Base-by-base conservation (phyloP, 2,329 filamentous ascomycete genomes). In the Talaromyces sp. region DNA sequence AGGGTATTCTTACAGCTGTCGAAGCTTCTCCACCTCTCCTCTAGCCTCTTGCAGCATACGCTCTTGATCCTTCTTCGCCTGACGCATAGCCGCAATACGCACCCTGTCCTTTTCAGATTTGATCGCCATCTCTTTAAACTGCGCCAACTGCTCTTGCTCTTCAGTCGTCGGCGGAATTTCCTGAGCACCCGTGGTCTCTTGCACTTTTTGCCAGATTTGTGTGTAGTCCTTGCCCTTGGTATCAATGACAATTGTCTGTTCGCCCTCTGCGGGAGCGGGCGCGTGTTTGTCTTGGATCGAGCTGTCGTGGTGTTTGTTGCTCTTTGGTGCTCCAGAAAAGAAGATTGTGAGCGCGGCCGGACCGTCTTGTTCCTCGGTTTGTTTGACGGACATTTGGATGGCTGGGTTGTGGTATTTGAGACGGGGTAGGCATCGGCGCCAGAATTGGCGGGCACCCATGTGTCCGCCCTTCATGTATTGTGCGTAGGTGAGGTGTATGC, bases 341-440 rank as follows among this genome's bases (percentile, higher is more conserved):
- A 78, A 79, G 64, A 79, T 72, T 58, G 75, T 76, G 66, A 79
- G 67, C 42, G 71, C 70, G 32, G 77, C 70, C 51, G 73, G 73
- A 3, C 68, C 71, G 25, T 71, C 74, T 67, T 86, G 81, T 52
- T 87, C 77, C 42, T 74, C 69, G 65, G 84, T 87, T 62, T 90
- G 89, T 75, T 89, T 88, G 69, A 96, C 85, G 62, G 90, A 87
- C 84, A 98, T 96, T 51, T 89, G 86, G 53, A 97, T 76, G 13
- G 86, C 79, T 0, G 95, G 95, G 75, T 99, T 99, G 82, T 96
- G 89, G 80, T 88, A 99, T 82, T 99, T 97, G 67, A 99, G 82
- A 61, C 91, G 86, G 25, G 91, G 91, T 55, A 98, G 87, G 73
- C 87, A 89, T 63, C 88, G 81, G 65, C 85, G 86, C 91, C 92